Base-by-base conservation (phyloP, 1,139 yeast genomes). In the Yamadazyma membranifaciens region DNA sequence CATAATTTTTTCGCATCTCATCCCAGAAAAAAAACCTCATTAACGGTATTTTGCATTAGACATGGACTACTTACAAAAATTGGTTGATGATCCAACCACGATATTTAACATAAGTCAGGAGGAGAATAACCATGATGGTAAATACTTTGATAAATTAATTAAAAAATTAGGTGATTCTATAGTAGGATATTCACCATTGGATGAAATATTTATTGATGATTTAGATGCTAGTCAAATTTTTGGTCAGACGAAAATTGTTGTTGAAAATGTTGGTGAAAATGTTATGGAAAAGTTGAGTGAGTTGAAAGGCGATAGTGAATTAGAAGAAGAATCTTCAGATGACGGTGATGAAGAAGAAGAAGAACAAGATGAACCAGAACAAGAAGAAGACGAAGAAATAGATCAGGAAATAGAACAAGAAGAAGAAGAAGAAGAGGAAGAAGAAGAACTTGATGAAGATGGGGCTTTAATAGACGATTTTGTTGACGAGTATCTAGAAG, bases 191-290 rank as follows among this genome's bases (percentile, higher is more conserved):
- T 81, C 94, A 1, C 84, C 84, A 5, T 69, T 92, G 30, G 96
- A 91, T 60, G 89, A 87, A 57, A 73, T 92, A 22, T 81, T 83
- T 52, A 74, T 86, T 20, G 95, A 88, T 40, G 98, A 97, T 1
- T 69, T 92, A 43, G 96, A 87, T 59, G 83, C 96, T 12, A 79
- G 85, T 33, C 98, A 92, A 59, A 91, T 92, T 0, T 92, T 91
- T 87, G 95, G 95, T 40, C 98, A 92, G 61, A 83, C 88, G 3
- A 87, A 85, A 61, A 76, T 92, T 68, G 83, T 92, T 24, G 70
- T 88, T 34, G 67, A 62, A 38, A 60, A 56, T 14, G 60, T 57
- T 9, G 57, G 57, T 6, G 55, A 54, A 36, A 40, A 71, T 41
- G 65, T 86, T 40, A 67, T 72, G 48, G 73, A 67, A 45, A 49